phyloP scores from a whole-genome alignment of 2,329 filamentous ascomycete genomes.

The Cordyceps militaris region DNA sequence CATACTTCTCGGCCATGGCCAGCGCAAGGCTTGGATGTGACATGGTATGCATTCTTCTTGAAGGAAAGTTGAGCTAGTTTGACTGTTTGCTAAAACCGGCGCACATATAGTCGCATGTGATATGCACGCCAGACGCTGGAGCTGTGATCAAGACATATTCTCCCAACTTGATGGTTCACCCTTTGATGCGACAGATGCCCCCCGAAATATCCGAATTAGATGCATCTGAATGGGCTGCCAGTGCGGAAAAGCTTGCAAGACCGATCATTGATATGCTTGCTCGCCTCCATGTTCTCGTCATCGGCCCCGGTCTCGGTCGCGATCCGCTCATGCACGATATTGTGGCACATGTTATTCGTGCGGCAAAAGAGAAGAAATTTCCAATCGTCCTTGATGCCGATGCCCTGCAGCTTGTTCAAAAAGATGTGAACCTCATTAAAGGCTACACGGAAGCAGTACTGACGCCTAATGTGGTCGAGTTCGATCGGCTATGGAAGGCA shows the following conservation, averaged over 20 bases:
- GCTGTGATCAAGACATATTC: conserved; percentile 96
- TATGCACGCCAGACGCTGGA: conserved; percentile 84
- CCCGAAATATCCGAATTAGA: conserved; percentile 38
- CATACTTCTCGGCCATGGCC: conserved; percentile 97
- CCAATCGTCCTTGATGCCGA: conserved; percentile 91
- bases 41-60: conserved; percentile 53
- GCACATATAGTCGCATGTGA: conserved; percentile 68
- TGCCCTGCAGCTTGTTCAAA: conserved; percentile 71
- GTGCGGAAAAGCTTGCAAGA: conserved; percentile 51
- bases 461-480: conserved; percentile 94
- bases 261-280: conserved; percentile 73
- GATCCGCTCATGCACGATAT: conserved; percentile 87
- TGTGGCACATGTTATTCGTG: conserved; percentile 68
- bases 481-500: conserved; percentile 70
- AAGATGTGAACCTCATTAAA: conserved; percentile 65
- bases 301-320: conserved; percentile 85
- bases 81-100: background rate
- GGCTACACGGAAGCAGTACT: conserved; percentile 81
- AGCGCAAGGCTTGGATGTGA: conserved; percentile 85
- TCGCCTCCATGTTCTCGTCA: conserved; percentile 84
- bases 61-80: background rate
- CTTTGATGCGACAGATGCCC: conserved; percentile 74
- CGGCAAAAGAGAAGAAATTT: conserved; percentile 63
- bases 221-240: conserved; percentile 27
- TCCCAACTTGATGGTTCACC: conserved; percentile 97